Evolutionary conservation across 371 early-diverging fungal genomes (phyloP).

Genomic region (Conidiobolus incongruus): DNA sequence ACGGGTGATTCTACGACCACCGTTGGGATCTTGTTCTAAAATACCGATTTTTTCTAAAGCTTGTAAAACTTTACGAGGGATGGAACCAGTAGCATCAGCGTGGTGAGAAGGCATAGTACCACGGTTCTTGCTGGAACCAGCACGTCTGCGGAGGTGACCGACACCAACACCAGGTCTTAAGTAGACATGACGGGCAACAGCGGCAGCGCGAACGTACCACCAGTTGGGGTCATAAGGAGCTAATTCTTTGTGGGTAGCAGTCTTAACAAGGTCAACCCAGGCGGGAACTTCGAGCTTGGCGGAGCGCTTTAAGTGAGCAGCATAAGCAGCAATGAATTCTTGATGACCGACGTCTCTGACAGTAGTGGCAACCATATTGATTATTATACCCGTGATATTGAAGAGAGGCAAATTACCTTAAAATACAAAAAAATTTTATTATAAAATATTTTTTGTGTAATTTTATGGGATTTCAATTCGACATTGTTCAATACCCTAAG

Average conservation of each 20-base stretch:
- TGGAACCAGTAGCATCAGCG: conserved; percentile 68
- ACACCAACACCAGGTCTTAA: conserved; percentile 84
- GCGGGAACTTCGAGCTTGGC: conserved; percentile 95
- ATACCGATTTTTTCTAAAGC: conserved; percentile 93
- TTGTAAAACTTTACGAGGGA: conserved; percentile 89
- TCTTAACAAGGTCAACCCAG: conserved; percentile 97
- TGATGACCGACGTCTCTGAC: conserved; percentile 94
- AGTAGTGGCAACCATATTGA: conserved; percentile 34
- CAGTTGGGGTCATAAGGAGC: conserved; percentile 96
- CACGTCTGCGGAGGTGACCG: conserved; percentile 80
- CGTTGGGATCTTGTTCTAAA: conserved; percentile 73
- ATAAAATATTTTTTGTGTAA: too few relatives aligned
- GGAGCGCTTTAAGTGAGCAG: conserved; percentile 92
- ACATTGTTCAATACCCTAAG: too few relatives aligned
- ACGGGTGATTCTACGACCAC: conserved; percentile 64
- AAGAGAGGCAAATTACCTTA: too few relatives aligned
- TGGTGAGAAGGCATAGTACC: conserved; percentile 87
- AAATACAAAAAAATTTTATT: too few relatives aligned
- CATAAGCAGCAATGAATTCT: conserved; percentile 90
- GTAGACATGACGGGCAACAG: conserved; percentile 96
- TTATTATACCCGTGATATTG: too few relatives aligned
- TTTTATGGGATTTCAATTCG: too few relatives aligned
- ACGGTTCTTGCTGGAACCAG: conserved; percentile 83
- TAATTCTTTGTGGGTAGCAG: conserved; percentile 86
- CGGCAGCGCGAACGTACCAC: conserved; percentile 94